These are phyloP conservation scores for Fusarium marasasianum DNA, from an alignment of 2,329 filamentous ascomycete species.

Conservation along the genomic window DNA sequence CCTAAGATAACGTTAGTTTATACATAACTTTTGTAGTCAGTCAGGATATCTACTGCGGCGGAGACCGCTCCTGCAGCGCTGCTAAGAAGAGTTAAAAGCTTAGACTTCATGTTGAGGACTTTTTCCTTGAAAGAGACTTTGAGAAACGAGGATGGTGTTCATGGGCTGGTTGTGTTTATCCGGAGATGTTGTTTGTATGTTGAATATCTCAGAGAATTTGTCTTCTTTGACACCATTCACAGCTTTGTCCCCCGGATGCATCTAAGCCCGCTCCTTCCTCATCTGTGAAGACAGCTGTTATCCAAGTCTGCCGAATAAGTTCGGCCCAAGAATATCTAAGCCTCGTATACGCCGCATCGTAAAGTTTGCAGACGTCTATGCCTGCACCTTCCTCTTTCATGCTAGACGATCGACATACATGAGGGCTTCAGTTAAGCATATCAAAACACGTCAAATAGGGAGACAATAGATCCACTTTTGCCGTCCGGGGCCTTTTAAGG, in stretches of 20 bases:
- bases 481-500: not conserved
- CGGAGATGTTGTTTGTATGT: not conserved
- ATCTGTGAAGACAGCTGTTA: too few relatives aligned
- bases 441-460: not conserved
- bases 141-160: not conserved
- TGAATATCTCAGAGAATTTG: too few relatives aligned
- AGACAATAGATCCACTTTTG: not conserved
- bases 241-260: not conserved
- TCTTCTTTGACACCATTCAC: not conserved
- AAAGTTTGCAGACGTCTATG: too few relatives aligned
- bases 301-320: too few relatives aligned
- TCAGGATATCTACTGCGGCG: fast-evolving
- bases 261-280: not conserved
- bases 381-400: not conserved
- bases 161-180: not conserved
- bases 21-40: fast-evolving
- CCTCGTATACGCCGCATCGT: too few relatives aligned
- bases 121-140: not conserved
- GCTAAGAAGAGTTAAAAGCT: not conserved
- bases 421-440: not conserved
- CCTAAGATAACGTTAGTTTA: fast-evolving
- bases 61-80: not conserved
- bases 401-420: not conserved
- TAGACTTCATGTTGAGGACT: not conserved
- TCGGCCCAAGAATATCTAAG: too few relatives aligned